phyloP scores from a whole-genome alignment of 1,284 basidiomycete species.

The Apiotrichum domesticum region DNA sequence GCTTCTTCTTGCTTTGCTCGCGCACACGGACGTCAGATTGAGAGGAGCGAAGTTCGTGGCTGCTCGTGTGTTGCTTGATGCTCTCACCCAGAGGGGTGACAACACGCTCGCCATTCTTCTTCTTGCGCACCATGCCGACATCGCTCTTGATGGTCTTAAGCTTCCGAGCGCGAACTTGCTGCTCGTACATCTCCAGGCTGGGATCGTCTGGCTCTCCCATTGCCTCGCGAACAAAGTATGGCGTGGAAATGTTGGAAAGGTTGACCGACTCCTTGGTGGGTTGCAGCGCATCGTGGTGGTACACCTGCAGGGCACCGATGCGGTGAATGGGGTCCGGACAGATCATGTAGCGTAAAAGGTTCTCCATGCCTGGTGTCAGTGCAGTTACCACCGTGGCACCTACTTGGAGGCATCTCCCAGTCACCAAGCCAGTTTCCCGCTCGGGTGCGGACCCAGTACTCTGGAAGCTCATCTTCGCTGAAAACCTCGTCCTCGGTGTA shows the following conservation, averaged over 20 bases:
- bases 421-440: constrained; percentile 73
- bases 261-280: constrained; percentile 23
- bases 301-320: constrained; percentile 36
- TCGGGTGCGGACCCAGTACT: constrained; percentile 74
- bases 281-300: constrained; percentile 34
- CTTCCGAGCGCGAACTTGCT: constrained; percentile 1
- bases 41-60: constrained; percentile 3
- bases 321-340: constrained; percentile 36
- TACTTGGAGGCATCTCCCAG: constrained; percentile 62
- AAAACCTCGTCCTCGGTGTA: constrained; percentile 70
- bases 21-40: not conserved
- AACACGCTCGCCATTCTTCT: constrained; percentile 1
- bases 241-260: constrained; percentile 23
- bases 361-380: constrained; percentile 25
- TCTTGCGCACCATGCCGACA: constrained; percentile 19
- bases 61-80: constrained; percentile 35
- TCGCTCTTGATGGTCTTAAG: constrained; percentile 15
- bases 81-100: constrained; percentile 29
- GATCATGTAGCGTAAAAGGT: constrained; percentile 40
- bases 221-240: constrained; percentile 42
- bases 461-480: constrained; percentile 67
- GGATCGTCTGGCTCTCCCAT: constrained; percentile 5
- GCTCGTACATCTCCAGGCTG: not conserved
- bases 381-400: constrained; percentile 4
- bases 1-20: not conserved